Evolutionary conservation across 306 rosid species (phyloP).

Genomic region (Castanea mollissima): DNA sequence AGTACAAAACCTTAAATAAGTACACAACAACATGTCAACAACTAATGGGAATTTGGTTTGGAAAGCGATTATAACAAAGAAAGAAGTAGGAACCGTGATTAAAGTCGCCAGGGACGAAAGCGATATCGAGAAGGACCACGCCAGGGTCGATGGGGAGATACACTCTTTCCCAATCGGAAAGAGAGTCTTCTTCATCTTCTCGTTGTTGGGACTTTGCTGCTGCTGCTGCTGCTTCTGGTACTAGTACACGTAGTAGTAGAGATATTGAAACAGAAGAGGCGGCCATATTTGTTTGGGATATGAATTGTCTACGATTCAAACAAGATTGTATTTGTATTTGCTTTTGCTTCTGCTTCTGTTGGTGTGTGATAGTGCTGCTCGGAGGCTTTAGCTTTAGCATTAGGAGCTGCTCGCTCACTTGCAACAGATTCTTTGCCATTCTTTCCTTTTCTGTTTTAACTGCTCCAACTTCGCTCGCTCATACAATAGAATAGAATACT

Average conservation of each 20-base stretch:
- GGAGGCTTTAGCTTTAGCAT: no score
- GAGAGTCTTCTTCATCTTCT: conserved; percentile 39
- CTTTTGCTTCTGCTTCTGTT: no score
- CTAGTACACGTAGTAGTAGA: conserved; percentile 45
- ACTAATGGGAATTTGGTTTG: no score
- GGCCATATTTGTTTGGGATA: conserved; percentile 40
- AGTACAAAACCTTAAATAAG: conserved; percentile 68
- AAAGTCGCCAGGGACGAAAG: conserved; percentile 82
- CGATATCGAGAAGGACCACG: conserved; percentile 92
- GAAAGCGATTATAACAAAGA: no score
- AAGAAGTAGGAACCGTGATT: conserved; percentile 48
- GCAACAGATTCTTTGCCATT: no score
- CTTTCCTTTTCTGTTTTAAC: no score
- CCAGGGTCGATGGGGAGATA: conserved; percentile 92
- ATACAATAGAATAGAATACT: no score
- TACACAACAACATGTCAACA: not conserved
- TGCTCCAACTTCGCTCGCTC: no score
- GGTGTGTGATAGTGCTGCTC: no score
- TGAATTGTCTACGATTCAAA: conserved; percentile 54
- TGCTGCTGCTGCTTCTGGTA: conserved; percentile 21
- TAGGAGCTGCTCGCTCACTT: no score
- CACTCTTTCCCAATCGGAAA: conserved; percentile 89
- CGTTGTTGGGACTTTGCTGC: conserved; percentile 47
- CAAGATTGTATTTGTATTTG: conserved; percentile 7
- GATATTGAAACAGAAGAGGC: conserved; percentile 24